phyloP scores from a whole-genome alignment of 2,329 filamentous ascomycete species.

The Alternaria longipes region DNA sequence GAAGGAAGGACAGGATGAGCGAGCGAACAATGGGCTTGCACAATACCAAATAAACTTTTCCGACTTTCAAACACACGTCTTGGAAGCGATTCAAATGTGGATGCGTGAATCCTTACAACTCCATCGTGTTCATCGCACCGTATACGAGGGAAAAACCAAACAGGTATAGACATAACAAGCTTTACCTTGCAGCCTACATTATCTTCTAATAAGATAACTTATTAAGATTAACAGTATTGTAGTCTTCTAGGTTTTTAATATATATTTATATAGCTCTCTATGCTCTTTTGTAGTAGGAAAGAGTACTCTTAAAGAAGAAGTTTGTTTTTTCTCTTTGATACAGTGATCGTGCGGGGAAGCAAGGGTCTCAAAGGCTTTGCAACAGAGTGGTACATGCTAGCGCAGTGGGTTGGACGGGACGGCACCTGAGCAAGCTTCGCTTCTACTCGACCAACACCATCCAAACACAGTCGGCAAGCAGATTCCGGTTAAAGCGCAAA shows the following conservation, averaged over 20 bases:
- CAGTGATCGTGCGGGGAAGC: constrained; percentile 17
- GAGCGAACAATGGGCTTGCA: constrained; percentile 16
- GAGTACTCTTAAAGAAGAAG: no score
- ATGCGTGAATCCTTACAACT: constrained; percentile 9
- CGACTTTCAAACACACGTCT: constrained; percentile 6
- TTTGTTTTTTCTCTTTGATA: no score
- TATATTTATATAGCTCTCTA: no score
- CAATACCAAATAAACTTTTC: constrained; percentile 29
- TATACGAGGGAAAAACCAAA: no score
- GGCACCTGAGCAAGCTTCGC: constrained; percentile 6
- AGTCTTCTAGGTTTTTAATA: no score
- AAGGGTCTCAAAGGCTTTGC: not conserved
- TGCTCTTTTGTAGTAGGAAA: no score
- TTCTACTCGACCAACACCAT: constrained; percentile 28
- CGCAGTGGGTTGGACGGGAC: constrained; percentile 32
- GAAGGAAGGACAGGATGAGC: constrained; percentile 23
- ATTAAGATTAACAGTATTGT: no score
- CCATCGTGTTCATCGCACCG: constrained; percentile 2
- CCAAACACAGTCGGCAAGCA: constrained; percentile 21
- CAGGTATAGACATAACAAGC: no score
- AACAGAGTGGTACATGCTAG: constrained; percentile 15
- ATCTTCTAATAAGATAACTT: no score
- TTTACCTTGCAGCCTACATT: no score
- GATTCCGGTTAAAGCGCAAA: constrained; percentile 14
- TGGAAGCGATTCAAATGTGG: not conserved